Percentiles rank a stretch among this genome's conserved stretches.
phyloP scores from a whole-genome alignment of 1,139 yeast species.

The Protomyces inouyei region DNA sequence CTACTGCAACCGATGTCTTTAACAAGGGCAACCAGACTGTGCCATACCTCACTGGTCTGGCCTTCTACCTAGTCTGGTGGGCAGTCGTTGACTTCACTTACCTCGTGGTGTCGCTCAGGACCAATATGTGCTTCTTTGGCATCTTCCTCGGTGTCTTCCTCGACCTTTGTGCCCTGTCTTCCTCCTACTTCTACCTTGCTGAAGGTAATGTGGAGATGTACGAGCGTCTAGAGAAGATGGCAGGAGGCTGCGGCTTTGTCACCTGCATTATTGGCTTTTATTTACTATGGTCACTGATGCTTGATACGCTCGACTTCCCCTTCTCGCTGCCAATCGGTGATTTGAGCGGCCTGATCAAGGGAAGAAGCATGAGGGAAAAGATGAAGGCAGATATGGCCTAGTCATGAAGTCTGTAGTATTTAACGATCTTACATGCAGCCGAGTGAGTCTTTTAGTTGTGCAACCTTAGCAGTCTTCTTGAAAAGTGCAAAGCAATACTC shows the following conservation, averaged over 20 bases:
- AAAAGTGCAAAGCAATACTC: too few relatives aligned
- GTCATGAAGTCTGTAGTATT: too few relatives aligned
- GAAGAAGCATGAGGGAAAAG: conserved; percentile 7
- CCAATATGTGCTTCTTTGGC: conserved; percentile 49
- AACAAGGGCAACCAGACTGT: conserved; percentile 43
- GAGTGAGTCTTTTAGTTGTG: too few relatives aligned
- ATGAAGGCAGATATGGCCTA: not conserved
- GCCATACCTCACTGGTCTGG: conserved; percentile 53
- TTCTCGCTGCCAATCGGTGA: conserved; percentile 32
- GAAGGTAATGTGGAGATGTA: conserved; percentile 35
- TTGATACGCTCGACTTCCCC: conserved; percentile 32
- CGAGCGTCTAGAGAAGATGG: conserved; percentile 52
- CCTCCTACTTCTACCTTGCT: conserved; percentile 50
- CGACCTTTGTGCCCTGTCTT: conserved; percentile 55
- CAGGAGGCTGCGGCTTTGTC: conserved; percentile 62
- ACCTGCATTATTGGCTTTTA: conserved; percentile 60
- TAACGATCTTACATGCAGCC: too few relatives aligned
- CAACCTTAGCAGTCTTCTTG: too few relatives aligned
- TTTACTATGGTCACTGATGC: conserved; percentile 31
- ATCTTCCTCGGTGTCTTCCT: conserved; percentile 53
- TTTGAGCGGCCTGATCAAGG: conserved; percentile 30
- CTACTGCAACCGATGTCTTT: conserved; percentile 33
- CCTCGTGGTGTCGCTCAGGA: conserved; percentile 61
- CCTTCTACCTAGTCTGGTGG: conserved; percentile 59
- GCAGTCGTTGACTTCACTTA: conserved; percentile 55